These are phyloP conservation scores for Geosmithia flava DNA, from an alignment of 2,329 filamentous ascomycete species.

Conservation along the genomic window DNA sequence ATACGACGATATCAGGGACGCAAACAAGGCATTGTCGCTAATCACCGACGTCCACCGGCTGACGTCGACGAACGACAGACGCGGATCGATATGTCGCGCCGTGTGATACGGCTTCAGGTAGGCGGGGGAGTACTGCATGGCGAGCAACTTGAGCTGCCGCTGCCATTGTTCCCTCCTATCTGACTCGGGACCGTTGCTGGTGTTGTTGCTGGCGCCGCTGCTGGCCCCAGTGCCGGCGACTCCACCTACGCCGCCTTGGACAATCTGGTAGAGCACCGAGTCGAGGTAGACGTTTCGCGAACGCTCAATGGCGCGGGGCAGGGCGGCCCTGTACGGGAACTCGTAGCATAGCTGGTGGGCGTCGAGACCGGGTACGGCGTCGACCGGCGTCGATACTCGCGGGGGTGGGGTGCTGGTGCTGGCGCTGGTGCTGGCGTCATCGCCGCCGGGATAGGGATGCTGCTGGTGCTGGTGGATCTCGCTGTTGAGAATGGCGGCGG, in stretches of 20 bases:
- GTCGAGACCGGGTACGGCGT: constrained; percentile 11
- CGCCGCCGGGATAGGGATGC: too few relatives aligned
- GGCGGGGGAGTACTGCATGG: neutral
- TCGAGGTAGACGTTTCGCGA: neutral
- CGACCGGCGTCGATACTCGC: too few relatives aligned
- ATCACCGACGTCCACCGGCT: constrained; percentile 24
- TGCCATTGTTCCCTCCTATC: neutral
- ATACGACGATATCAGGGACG: constrained; percentile 13
- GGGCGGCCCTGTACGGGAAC: constrained; percentile 19
- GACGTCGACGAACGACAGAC: constrained; percentile 13
- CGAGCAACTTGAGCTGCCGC: neutral
- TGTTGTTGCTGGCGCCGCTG: too few relatives aligned
- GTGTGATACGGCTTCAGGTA: constrained; percentile 24
- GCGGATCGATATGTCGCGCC: constrained; percentile 18
- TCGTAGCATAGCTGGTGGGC: constrained; percentile 22
- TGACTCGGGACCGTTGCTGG: neutral
- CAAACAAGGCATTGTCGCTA: constrained; percentile 20
- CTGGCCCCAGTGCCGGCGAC: too few relatives aligned
- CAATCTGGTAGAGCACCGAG: neutral
- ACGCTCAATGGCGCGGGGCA: constrained; percentile 6
- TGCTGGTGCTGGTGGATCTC: too few relatives aligned
- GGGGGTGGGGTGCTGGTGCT: too few relatives aligned
- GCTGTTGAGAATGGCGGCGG: constrained; percentile 13
- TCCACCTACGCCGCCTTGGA: too few relatives aligned
- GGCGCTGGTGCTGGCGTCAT: too few relatives aligned